Conservation (phyloP, 2,329 filamentous ascomycete species). For the Dactylellina drechsleri region DNA sequence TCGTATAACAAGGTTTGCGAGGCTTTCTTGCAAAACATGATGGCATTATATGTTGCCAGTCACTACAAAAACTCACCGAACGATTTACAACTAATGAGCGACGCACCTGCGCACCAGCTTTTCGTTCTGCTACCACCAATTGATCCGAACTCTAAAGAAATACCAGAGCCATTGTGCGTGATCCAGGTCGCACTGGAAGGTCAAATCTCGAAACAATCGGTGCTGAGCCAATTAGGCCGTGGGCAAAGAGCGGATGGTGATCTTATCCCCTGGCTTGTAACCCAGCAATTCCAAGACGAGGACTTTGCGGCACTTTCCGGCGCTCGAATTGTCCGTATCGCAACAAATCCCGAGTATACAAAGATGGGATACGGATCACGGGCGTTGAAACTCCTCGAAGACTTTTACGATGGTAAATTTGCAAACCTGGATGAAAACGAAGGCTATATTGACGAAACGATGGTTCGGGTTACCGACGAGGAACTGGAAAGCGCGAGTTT, state of each 20-base stretch:
- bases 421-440: conserved; percentile 80
- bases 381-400: conserved; percentile 83
- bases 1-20: conserved; percentile 98
- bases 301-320: conserved; percentile 94
- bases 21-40: conserved; percentile 97
- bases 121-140: conserved; percentile 92
- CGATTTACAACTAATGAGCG: conserved; percentile 97
- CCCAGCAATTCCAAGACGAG: conserved; percentile 93
- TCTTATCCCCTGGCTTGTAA: conserved; percentile 95
- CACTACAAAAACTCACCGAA: conserved; percentile 99
- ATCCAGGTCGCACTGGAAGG: conserved; percentile 95
- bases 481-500: conserved; percentile 81
- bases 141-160: conserved; percentile 76
- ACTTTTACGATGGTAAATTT: conserved; percentile 96
- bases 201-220: conserved; percentile 90
- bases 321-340: conserved; percentile 90
- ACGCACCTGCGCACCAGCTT: conserved; percentile 94
- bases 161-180: conserved; percentile 93
- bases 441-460: conserved; percentile 68
- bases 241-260: conserved; percentile 91
- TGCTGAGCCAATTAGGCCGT: conserved; percentile 86
- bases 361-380: conserved; percentile 90
- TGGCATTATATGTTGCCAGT: conserved; percentile 94
- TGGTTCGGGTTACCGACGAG: conserved; percentile 81
- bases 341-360: conserved; percentile 82